Base-by-base conservation (phyloP, 352 stramenopile genomes). In the Phytophthora melonis region DNA sequence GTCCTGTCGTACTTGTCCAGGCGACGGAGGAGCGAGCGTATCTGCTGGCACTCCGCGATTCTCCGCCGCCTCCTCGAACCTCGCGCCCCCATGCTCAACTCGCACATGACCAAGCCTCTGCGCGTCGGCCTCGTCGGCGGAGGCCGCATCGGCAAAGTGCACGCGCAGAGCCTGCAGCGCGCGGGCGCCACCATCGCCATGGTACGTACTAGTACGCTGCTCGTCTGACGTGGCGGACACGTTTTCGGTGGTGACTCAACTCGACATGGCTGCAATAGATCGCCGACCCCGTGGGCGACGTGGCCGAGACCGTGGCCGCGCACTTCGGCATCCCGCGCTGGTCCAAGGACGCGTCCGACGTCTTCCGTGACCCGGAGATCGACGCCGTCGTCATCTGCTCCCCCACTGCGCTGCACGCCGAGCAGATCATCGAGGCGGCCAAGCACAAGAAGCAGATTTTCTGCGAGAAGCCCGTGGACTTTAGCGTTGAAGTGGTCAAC, bases 301-400 rank as follows among this genome's bases (percentile, higher is more conserved):
- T 63, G 39, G 72, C 67, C 18, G 71, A 69, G 60, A 72, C 47
- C 13, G 50, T 68, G 49, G 77, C 68, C 9, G 64, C 71, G 0
- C 67, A 64, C 13, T 93, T 88, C 57, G 72, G 75, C 49, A 90
- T 93, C 56, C 63, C 83, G 13, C 80, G 78, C 21, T 93, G 85
- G 80, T 86, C 87, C 9, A 77, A 78, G 7, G 63, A 81, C 79
- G 84, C 90, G 5, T 91, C 92, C 65, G 96, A 99, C n/a, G 83
- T 99, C 7, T 97, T 99, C 75, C 78, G 77, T 9, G 88, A 98
- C 70, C 89, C 94, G 5, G 90, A 98, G 5, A 89, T 99, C 30
- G 94, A 99, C 80, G 97, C 97, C 23, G 94, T 99, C 8, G 93
- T 97, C 87, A 98, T 99, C 82, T 99, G 97, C 81, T 99, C 95